Evolutionary conservation across 768 basidiomycete genomes (phyloP), one percentile per base, ranked within the genome.

Genomic region (Lentinula lateritia): DNA sequence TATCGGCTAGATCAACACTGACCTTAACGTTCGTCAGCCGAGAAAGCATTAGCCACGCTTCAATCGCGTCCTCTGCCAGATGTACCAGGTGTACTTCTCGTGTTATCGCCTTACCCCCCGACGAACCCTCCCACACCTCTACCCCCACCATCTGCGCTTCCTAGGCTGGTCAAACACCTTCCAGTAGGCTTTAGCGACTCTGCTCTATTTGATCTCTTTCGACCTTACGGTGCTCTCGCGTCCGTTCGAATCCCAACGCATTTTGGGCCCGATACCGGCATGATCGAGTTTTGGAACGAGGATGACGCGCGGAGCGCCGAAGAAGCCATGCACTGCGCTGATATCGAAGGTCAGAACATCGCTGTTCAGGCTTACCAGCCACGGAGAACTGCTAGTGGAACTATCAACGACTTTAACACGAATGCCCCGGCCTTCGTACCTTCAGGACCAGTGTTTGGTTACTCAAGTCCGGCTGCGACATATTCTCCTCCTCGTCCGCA

Each of bases 251-350:
- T 85, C 6, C 88, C 87, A 57, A 86, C 89, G 13, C 86, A 87
- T 48, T 88, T 91, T 68, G 90, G 89, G 20, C 79, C 83, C 43
- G 91, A 92, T 72, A 88, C 85, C 0, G 92, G 85, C 53, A 81
- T 91, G 56, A 80, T 93, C 45, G 90, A 94, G 71, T 94, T 90
- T 71, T 93, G 90, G 90, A 83, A 87, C 60, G 93, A 94, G 71
- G 89, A 90, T 41, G 92, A 94, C 68, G 92, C 90, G 6, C 81
- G 84, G 28, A 75, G 80, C 23, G 92, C 90, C 0, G 91, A 94
- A 68, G 87, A 88, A 43, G 85, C 87, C 2, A 80, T 94, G 83
- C 91, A 93, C 72, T 93, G 90, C 65, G 83, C 87, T 15, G 91
- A 94, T 46, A 77, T 94, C 13, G 89, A 89, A 45, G 92, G 90